A percentile compares a stretch with the other conserved stretches of the same genome.
Conservation (phyloP, 305 asterid species). For the Fraxinus albicans region DNA sequence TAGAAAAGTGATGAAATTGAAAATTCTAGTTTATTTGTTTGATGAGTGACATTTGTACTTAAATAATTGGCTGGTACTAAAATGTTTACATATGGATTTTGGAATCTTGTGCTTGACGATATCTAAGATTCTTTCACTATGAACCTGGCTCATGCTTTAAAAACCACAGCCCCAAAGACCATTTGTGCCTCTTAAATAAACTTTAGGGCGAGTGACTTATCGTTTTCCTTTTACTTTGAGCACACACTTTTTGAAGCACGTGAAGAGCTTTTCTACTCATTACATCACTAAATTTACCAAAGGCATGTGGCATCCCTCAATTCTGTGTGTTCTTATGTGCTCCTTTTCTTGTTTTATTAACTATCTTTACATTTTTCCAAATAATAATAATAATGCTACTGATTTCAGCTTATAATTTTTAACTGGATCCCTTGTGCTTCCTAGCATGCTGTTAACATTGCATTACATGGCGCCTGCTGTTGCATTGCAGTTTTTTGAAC, state of each 20-base stretch:
- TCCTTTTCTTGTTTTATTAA: not conserved
- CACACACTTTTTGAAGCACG: not conserved
- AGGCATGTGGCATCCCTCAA: not conserved
- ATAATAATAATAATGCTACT: not conserved
- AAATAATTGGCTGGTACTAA: slow-evolving; percentile 8
- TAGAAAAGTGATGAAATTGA: not conserved
- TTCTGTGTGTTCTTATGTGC: not conserved
- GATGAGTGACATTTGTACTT: slow-evolving; percentile 14
- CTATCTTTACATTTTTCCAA: not conserved
- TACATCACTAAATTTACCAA: not conserved
- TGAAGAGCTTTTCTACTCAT: not conserved
- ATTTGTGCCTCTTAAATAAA: slow-evolving; percentile 12
- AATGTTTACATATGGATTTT: not conserved
- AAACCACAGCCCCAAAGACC: slow-evolving; percentile 13
- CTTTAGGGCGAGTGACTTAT: not conserved
- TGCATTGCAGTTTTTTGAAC: slow-evolving; percentile 13
- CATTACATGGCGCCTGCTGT: not conserved
- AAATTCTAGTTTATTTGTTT: slow-evolving; percentile 2
- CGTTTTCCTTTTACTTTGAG: slow-evolving; percentile 1
- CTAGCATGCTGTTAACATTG: slow-evolving; percentile 9
- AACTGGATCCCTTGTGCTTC: not conserved
- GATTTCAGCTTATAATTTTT: not conserved
- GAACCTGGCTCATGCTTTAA: slow-evolving; percentile 16
- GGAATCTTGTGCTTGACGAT: not conserved
- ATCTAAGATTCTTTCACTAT: not conserved